Percentiles rank a stretch among this genome's conserved stretches.
phyloP scores from a whole-genome alignment of 83 land plant genomes.

The Thuja plicata region DNA sequence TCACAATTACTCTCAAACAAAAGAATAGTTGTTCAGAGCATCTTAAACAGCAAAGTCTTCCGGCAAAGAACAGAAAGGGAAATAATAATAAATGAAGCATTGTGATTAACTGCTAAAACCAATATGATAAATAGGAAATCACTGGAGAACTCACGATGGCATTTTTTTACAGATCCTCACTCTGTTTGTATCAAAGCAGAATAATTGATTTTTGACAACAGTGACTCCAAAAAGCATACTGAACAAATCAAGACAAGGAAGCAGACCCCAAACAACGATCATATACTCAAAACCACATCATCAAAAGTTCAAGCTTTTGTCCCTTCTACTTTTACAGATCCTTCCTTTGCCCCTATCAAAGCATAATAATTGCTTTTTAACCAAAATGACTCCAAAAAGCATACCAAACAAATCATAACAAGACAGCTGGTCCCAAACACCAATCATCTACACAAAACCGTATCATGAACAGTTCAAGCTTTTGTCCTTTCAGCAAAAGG shows the following conservation, averaged over 20 bases:
- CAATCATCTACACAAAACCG: background rate
- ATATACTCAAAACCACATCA: background rate
- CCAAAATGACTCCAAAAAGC: background rate
- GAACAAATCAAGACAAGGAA: background rate
- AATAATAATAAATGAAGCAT: background rate
- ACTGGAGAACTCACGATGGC: background rate
- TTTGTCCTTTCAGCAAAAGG: background rate
- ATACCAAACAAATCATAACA: background rate
- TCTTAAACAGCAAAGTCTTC: background rate
- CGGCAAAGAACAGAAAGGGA: background rate
- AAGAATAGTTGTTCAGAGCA: background rate
- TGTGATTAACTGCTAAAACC: background rate
- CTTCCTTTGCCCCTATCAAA: background rate
- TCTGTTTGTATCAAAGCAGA: background rate
- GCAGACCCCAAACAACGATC: background rate
- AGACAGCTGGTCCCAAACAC: background rate
- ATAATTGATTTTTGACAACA: background rate
- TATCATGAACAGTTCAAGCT: background rate
- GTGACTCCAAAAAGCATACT: background rate
- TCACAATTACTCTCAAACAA: background rate
- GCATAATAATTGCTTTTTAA: background rate
- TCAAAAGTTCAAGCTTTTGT: constrained; percentile 1
- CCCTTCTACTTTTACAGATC: background rate
- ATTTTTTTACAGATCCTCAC: background rate
- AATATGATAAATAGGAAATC: background rate